Percentiles rank a stretch among this genome's conserved stretches.
Conservation (phyloP, 371 early-diverging fungal species). For the Mortierella sp. region DNA sequence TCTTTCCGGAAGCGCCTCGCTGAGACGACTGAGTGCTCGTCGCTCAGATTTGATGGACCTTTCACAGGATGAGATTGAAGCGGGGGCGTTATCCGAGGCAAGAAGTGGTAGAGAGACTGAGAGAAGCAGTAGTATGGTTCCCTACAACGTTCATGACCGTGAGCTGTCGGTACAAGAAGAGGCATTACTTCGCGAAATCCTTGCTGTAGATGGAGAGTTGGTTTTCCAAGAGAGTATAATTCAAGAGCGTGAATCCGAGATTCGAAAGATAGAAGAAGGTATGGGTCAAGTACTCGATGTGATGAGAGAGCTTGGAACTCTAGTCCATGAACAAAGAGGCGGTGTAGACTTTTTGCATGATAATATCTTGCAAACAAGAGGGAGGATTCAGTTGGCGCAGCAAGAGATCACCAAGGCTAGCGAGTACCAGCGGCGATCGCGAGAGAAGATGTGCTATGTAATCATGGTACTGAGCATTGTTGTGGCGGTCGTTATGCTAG, state of each 20-base stretch:
- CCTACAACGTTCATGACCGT: slow-evolving; percentile 24
- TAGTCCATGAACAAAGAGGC: slow-evolving; percentile 40
- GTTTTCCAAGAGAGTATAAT: slow-evolving; percentile 42
- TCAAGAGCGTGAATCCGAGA: slow-evolving; percentile 45
- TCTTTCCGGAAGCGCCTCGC: slow-evolving; percentile 35
- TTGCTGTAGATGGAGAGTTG: slow-evolving; percentile 40
- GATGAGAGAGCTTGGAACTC: slow-evolving; percentile 46
- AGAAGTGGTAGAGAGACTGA: not conserved
- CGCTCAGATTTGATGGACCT: slow-evolving; percentile 40
- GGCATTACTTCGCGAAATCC: slow-evolving; percentile 27
- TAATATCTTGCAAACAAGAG: slow-evolving; percentile 38
- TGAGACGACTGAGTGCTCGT: slow-evolving; percentile 17
- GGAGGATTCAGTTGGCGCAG: slow-evolving; percentile 27
- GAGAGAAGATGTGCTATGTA: slow-evolving; percentile 43
- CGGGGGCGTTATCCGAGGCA: slow-evolving; percentile 12
- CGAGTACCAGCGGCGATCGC: slow-evolving; percentile 37
- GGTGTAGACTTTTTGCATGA: slow-evolving; percentile 46
- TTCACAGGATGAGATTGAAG: slow-evolving; percentile 29
- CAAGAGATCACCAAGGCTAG: slow-evolving; percentile 52
- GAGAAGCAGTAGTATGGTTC: not conserved
- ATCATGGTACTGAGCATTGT: slow-evolving; percentile 36
- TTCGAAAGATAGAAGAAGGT: slow-evolving; percentile 41
- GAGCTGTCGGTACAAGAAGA: slow-evolving; percentile 49
- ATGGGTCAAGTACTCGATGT: slow-evolving; percentile 45
- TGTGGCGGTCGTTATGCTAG: slow-evolving; percentile 37